phyloP scores from a whole-genome alignment of 257 asterid species.

The Capsicum rhomboideum region DNA sequence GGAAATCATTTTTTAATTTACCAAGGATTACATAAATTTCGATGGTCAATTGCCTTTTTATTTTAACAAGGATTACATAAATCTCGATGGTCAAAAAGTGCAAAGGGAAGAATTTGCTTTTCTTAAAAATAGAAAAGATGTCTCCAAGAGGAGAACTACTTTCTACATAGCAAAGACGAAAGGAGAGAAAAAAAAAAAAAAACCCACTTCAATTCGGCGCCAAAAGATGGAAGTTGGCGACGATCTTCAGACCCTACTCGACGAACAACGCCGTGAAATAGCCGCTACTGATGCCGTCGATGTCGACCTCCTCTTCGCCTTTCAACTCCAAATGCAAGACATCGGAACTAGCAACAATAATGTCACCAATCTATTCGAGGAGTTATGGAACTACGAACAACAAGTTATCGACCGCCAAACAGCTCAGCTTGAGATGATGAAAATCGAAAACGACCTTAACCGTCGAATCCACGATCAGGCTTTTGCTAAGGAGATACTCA shows the following conservation, averaged over 20 bases:
- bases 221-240: constrained; percentile 12
- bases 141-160: too few species aligned
- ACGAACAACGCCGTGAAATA: constrained; percentile 22
- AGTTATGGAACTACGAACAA: constrained; percentile 21
- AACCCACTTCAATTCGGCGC: background rate
- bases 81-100: too few species aligned
- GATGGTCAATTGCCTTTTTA: too few species aligned
- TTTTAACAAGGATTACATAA: too few species aligned
- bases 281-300: constrained; percentile 2
- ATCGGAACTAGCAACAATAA: constrained; percentile 6
- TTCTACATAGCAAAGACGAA: background rate
- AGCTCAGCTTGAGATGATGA: constrained; percentile 17
- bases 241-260: constrained; percentile 16
- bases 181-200: background rate
- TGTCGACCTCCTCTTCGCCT: constrained; percentile 22
- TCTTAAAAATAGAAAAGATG: too few species aligned
- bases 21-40: too few species aligned
- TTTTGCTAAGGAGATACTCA: constrained; percentile 40
- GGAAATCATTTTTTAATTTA: too few species aligned
- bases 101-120: too few species aligned
- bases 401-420: constrained; percentile 17
- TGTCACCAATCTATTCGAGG: constrained; percentile 14
- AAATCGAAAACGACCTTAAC: constrained; percentile 33
- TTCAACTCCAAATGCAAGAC: constrained; percentile 45
- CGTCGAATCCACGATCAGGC: constrained; percentile 54